A percentile compares a stretch with the other conserved stretches of the same genome.
Evolutionary conservation across 306 rosid genomes (phyloP).

Genomic region (Potentilla sterilis): DNA sequence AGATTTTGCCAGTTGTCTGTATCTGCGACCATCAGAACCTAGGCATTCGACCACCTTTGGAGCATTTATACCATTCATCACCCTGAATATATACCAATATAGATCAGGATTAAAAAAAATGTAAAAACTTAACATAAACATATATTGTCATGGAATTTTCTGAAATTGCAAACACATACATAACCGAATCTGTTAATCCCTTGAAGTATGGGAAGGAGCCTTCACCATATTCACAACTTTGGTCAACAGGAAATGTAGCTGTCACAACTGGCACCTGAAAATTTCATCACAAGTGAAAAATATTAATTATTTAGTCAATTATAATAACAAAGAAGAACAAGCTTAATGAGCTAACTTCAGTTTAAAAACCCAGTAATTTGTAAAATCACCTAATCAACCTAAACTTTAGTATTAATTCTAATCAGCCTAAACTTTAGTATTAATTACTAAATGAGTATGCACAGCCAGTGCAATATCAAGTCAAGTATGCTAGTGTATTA

Average conservation of each 20-base stretch:
- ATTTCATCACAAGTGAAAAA: slow-evolving; percentile 28
- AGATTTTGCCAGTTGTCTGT: slow-evolving; percentile 93
- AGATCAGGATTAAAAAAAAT: slow-evolving; percentile 1
- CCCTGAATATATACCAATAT: slow-evolving; percentile 48
- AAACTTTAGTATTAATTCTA: too few species aligned
- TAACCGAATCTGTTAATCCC: slow-evolving; percentile 71
- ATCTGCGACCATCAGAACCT: slow-evolving; percentile 84
- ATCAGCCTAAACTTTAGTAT: too few species aligned
- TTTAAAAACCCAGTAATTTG: too few species aligned
- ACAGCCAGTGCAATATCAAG: not conserved
- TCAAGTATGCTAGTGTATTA: slow-evolving; percentile 5
- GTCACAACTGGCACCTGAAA: slow-evolving; percentile 93
- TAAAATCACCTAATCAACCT: too few species aligned
- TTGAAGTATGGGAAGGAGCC: slow-evolving; percentile 89
- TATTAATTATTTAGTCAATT: not conserved
- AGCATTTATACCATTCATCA: slow-evolving; percentile 94
- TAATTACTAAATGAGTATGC: not conserved
- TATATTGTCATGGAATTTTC: slow-evolving; percentile 3
- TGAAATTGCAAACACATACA: slow-evolving; percentile 46
- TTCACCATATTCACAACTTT: slow-evolving; percentile 67
- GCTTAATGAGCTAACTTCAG: not conserved
- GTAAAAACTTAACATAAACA: not conserved
- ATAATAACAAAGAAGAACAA: not conserved
- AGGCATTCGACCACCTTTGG: slow-evolving; percentile 92
- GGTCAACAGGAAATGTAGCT: slow-evolving; percentile 76